A percentile compares a stretch with the other conserved stretches of the same genome.
These are phyloP conservation scores for Sherardia arvensis DNA, from an alignment of 257 asterid genomes.

Conservation along the genomic window DNA sequence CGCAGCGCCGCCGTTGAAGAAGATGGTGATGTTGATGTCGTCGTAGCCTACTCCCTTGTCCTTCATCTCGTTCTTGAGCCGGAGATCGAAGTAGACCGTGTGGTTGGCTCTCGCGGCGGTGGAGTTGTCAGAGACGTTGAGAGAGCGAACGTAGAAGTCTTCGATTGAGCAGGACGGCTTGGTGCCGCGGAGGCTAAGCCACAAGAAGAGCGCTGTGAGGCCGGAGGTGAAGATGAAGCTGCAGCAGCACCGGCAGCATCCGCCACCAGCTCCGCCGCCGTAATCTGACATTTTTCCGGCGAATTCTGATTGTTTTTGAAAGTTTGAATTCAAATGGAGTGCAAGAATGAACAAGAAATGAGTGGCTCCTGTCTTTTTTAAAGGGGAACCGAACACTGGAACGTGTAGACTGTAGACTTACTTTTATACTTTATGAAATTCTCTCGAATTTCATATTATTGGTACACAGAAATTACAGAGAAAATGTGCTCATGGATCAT, in stretches of 20 bases:
- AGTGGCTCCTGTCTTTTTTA: not conserved
- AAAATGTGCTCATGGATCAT: not conserved
- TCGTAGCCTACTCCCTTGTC: slow-evolving; percentile 65
- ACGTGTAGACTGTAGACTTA: not conserved
- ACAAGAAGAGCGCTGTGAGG: slow-evolving; percentile 70
- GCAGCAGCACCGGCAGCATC: slow-evolving; percentile 45
- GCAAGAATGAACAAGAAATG: not conserved
- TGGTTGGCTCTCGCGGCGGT: slow-evolving; percentile 26
- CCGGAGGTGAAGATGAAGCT: slow-evolving; percentile 70
- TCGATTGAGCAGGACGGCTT: slow-evolving; percentile 49
- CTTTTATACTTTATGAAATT: not conserved
- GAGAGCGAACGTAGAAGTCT: slow-evolving; percentile 45
- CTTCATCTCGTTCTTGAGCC: slow-evolving; percentile 53
- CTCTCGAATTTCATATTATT: not conserved
- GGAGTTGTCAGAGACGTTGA: slow-evolving; percentile 32
- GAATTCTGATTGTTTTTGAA: not conserved
- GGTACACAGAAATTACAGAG: not conserved
- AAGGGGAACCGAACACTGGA: not conserved
- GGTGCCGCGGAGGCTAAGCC: slow-evolving; percentile 73
- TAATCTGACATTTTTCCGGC: slow-evolving; percentile 18
- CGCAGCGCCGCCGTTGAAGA: slow-evolving; percentile 17
- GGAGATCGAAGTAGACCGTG: slow-evolving; percentile 44
- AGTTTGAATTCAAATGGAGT: not conserved
- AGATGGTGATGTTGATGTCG: slow-evolving; percentile 31
- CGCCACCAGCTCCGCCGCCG: slow-evolving; percentile 5